Conservation (phyloP, 2,329 filamentous ascomycete genomes). For the Aspergillus ustus region DNA sequence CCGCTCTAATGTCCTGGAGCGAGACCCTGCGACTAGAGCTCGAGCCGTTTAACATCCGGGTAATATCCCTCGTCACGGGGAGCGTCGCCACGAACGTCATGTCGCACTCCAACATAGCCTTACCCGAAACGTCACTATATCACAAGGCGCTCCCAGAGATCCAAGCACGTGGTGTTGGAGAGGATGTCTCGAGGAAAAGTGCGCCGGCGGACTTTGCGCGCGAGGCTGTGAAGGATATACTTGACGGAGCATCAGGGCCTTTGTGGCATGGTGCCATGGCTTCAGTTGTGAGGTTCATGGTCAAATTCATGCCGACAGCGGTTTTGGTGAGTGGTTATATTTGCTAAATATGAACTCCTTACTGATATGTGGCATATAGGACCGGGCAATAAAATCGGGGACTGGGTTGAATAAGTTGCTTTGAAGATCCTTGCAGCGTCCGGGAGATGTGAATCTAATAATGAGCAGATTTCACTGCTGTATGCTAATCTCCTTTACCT, state of each 20-base stretch:
- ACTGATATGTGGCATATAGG: constrained; percentile 4
- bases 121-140: constrained; percentile 12
- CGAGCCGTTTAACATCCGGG: constrained; percentile 5
- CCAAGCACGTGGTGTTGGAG: constrained; percentile 4
- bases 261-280: constrained; percentile 15
- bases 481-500: too few relatives aligned
- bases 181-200: constrained; percentile 7
- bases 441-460: too few relatives aligned
- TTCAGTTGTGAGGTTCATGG: constrained; percentile 9
- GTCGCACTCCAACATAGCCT: neutral
- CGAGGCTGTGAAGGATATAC: neutral
- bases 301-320: constrained; percentile 5
- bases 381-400: constrained; percentile 8
- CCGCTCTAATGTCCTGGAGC: neutral
- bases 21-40: constrained; percentile 5
- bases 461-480: too few relatives aligned
- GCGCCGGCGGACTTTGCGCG: constrained; percentile 11
- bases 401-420: constrained; percentile 12
- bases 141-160: constrained; percentile 6
- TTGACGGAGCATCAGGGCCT: neutral
- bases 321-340: neutral
- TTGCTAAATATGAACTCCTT: neutral
- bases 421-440: neutral
- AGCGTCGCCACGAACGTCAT: constrained; percentile 13
- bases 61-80: constrained; percentile 36